These are phyloP conservation scores for Vitis hybrid DNA, from an alignment of 177 flowering plant genomes.

Conservation along the genomic window DNA sequence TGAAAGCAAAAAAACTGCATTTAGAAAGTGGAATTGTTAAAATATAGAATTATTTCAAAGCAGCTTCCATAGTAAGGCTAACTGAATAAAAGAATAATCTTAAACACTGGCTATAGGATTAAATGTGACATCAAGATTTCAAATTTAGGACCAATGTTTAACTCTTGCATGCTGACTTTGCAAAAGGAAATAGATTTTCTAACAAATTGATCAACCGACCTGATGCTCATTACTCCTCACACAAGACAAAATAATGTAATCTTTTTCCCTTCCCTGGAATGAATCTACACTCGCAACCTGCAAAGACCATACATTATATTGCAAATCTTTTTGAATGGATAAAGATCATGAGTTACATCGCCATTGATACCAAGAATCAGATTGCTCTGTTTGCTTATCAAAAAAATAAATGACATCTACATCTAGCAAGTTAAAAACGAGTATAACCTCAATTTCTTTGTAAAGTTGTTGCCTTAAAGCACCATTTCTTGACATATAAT, in stretches of 20 bases:
- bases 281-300: slow-evolving; percentile 99
- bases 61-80: not conserved
- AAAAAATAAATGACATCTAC: not conserved
- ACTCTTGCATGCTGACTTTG: not conserved
- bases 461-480: slow-evolving; percentile 96
- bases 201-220: slow-evolving; percentile 38
- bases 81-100: not conserved
- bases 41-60: no score
- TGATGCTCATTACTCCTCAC: slow-evolving; percentile 99
- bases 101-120: not conserved
- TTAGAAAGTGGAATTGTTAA: no score
- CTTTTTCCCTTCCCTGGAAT: slow-evolving; percentile 98
- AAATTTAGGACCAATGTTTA: not conserved
- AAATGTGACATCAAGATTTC: no score
- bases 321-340: no score
- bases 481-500: slow-evolving; percentile 98
- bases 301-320: slow-evolving; percentile 6
- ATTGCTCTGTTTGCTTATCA: no score
- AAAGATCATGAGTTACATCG: not conserved
- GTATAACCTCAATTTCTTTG: slow-evolving; percentile 94
- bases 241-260: slow-evolving; percentile 94
- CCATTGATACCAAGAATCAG: not conserved
- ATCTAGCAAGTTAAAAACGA: not conserved
- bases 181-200: slow-evolving; percentile 1
- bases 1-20: no score